These are phyloP conservation scores for Cucumis cinereus DNA, from an alignment of 306 rosid genomes.

Conservation along the genomic window DNA sequence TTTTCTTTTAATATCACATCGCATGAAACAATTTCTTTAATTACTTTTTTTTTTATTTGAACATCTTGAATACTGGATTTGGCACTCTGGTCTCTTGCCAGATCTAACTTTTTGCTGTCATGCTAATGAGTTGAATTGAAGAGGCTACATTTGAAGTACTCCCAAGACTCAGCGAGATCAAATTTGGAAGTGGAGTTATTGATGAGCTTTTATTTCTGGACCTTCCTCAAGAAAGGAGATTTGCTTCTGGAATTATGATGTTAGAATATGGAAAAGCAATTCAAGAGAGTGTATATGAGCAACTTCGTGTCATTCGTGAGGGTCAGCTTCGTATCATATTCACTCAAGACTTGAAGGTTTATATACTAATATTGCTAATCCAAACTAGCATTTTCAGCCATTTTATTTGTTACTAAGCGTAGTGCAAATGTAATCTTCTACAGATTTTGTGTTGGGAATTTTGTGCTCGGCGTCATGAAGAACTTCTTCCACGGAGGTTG, in stretches of 20 bases:
- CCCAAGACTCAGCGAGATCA: constrained; percentile 86
- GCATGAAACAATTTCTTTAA: background rate
- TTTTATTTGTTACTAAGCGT: background rate
- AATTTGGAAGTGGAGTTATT: constrained; percentile 87
- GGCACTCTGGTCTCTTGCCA: background rate
- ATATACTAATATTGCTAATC: background rate
- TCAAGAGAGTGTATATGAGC: constrained; percentile 93
- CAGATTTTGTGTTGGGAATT: constrained; percentile 93
- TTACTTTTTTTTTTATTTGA: background rate
- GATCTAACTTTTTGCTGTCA: constrained; percentile 2
- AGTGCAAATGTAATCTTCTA: background rate
- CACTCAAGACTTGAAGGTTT: constrained; percentile 79
- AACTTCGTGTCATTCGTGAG: constrained; percentile 94
- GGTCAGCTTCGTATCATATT: constrained; percentile 90
- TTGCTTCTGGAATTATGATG: constrained; percentile 70
- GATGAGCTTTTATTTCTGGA: constrained; percentile 90
- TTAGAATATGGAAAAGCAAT: constrained; percentile 88
- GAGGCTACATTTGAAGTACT: constrained; percentile 98
- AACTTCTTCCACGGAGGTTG: constrained; percentile 87
- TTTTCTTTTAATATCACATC: background rate
- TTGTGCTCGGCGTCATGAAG: constrained; percentile 93
- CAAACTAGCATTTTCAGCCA: constrained; percentile 2
- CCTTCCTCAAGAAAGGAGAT: constrained; percentile 67
- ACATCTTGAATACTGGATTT: background rate
- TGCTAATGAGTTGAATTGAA: constrained; percentile 25